Percentiles rank a stretch among this genome's conserved stretches.
phyloP scores from a whole-genome alignment of 768 basidiomycete species.

The Tulasnella sp. region DNA sequence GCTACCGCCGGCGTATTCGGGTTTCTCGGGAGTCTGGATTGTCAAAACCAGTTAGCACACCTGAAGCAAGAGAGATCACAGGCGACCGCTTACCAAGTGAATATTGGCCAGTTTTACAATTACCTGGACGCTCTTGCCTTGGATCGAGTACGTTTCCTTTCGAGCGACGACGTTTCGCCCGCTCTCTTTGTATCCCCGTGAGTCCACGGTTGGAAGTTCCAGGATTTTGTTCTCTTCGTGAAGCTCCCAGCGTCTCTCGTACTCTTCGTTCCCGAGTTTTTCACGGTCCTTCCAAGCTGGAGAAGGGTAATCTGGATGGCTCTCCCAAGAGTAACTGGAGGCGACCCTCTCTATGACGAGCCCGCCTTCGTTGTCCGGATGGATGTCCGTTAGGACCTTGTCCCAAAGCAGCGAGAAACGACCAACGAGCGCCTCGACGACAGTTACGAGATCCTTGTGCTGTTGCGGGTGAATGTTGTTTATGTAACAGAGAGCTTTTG shows the following conservation, averaged over 20 bases:
- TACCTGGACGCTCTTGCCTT: slow-evolving; percentile 28
- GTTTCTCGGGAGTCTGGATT: slow-evolving; percentile 24
- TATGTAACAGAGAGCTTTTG: slow-evolving; percentile 1
- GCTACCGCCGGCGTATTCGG: slow-evolving; percentile 37
- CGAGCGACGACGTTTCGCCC: background rate
- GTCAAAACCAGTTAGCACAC: background rate
- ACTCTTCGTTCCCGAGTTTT: background rate
- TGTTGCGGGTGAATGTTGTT: slow-evolving; percentile 4
- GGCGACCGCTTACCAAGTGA: slow-evolving; percentile 28
- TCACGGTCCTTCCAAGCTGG: background rate
- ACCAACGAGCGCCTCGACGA: background rate
- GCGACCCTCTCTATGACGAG: background rate
- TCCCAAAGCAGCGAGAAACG: background rate
- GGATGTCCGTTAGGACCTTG: slow-evolving; percentile 1
- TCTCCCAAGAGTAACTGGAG: background rate
- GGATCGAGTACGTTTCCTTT: slow-evolving; percentile 18
- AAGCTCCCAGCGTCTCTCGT: no score
- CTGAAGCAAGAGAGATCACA: background rate
- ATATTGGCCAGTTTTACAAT: slow-evolving; percentile 34
- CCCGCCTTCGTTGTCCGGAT: background rate
- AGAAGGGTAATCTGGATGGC: background rate
- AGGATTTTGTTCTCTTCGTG: background rate
- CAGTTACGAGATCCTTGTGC: background rate
- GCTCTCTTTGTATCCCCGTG: background rate
- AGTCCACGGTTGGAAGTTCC: background rate